phyloP scores from a whole-genome alignment of 257 asterid genomes.

The Haberlea rhodopensis region DNA sequence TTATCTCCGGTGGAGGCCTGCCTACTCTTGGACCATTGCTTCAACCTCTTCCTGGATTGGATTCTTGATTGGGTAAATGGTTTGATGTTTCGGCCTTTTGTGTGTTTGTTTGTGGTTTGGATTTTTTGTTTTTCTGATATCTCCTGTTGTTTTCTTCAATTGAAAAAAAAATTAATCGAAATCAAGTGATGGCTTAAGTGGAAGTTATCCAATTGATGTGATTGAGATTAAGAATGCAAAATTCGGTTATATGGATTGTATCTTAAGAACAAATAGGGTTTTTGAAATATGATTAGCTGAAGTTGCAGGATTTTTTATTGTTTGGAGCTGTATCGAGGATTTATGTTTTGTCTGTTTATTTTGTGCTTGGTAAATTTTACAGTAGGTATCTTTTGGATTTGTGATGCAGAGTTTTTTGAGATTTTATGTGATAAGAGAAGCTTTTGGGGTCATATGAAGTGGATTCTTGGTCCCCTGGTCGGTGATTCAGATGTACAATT shows the following conservation, averaged over 20 bases:
- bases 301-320: background rate
- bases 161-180: background rate
- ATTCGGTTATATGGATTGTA: background rate
- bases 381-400: constrained; percentile 13
- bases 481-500: constrained; percentile 39
- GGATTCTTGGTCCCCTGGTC: constrained; percentile 31
- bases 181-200: background rate
- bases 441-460: constrained; percentile 44
- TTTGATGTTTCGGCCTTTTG: background rate
- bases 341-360: background rate
- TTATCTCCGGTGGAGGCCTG: background rate
- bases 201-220: background rate
- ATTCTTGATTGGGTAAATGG: background rate
- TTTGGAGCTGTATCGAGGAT: background rate
- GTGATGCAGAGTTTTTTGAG: constrained; percentile 32
- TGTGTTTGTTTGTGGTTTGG: background rate
- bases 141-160: background rate
- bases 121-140: background rate
- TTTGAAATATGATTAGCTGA: background rate
- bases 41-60: background rate
- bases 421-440: constrained; percentile 28
- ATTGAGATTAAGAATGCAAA: background rate
- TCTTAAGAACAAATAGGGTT: background rate
- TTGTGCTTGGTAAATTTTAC: background rate
- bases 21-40: background rate